Evolutionary conservation across 176 grass and related monocot genomes (phyloP), one percentile per base, ranked within the genome.

Genomic region (Triticum urartu): DNA sequence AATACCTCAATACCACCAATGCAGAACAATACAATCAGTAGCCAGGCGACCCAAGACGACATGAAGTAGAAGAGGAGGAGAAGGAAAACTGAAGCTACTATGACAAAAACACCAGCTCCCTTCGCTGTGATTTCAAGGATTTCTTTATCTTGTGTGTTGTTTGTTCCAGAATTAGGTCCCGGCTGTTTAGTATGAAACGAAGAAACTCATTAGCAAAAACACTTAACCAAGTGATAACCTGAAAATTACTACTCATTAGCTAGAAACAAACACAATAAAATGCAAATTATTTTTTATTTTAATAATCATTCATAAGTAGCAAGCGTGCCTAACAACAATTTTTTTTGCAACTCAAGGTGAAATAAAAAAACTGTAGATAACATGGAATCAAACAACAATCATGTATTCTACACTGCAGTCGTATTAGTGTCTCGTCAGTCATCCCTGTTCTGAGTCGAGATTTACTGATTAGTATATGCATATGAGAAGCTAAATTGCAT

Each of bases 21-120:
- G 87, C 96, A 98, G 84, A 98, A 98, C 61, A 98, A 75, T 28
- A 95, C 90, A 65, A 95, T 95, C 79, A 98, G 76, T 56, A 98
- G 66, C 96, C 96, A 98, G 65, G 94, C 79, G 26, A 98, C 88
- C 96, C 93, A 98, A 85, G 92, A 89, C 7, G 96, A 98, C 96
- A 98, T 98, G 79, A 98, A 94, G 87, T 95, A 98, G 88, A 98
- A 98, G 79, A 98, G 80, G 56, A 98, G 90, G 58, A 98, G 91
- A 43, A 98, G 91, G 81, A 98, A 98, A 88, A 91, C 90, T 68
- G 96, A 98, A 78, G 96, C 96, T 79, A 84, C 85, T 89, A 98
- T 86, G 65, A 98, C 85, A 87, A 98, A 98, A 84, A 91, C 63
- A 68, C 91, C 84, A 67, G 96, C 96, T 77, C 96, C 92, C 79